Evolutionary conservation across 1,139 yeast genomes (phyloP).

Genomic region (Yamadazyma buinensis): DNA sequence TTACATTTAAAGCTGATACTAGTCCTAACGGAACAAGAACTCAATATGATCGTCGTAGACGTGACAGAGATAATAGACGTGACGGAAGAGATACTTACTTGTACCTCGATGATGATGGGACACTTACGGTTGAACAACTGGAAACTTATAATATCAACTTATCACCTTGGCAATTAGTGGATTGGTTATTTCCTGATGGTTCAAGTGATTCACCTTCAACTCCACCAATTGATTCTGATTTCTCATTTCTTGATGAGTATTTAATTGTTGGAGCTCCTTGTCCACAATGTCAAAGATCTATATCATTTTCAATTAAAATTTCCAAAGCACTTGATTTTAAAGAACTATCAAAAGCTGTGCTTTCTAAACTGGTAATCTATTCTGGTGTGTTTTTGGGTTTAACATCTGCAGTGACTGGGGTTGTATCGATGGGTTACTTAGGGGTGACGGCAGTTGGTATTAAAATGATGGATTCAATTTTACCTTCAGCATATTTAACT

Average conservation of each 20-base stretch:
- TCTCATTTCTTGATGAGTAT: constrained; percentile 1
- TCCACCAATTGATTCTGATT: constrained; percentile 11
- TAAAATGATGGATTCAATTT: constrained; percentile 34
- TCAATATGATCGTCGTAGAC: background rate
- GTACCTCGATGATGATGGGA: background rate
- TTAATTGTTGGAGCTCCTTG: constrained; percentile 31
- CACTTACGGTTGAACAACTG: constrained; percentile 2
- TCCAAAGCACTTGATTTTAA: constrained; percentile 25
- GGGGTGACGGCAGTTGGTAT: constrained; percentile 41
- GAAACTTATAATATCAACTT: constrained; percentile 13
- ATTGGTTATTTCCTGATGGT: too few relatives aligned
- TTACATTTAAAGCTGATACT: constrained; percentile 5
- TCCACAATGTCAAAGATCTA: constrained; percentile 43
- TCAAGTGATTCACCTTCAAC: too few relatives aligned
- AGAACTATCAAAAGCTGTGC: constrained; percentile 17
- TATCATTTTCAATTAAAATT: constrained; percentile 31
- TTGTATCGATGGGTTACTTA: constrained; percentile 39
- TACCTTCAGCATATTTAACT: constrained; percentile 34
- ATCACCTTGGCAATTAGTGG: constrained; percentile 16
- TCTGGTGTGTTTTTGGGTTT: constrained; percentile 35
- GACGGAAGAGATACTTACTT: too few relatives aligned
- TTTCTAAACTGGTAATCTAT: constrained; percentile 25
- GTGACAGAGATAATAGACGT: too few relatives aligned
- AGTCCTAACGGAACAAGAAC: background rate
- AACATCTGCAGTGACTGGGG: constrained; percentile 41